Conservation (phyloP, 805 yeast species). For the Cyberlindnera suaveolens region DNA sequence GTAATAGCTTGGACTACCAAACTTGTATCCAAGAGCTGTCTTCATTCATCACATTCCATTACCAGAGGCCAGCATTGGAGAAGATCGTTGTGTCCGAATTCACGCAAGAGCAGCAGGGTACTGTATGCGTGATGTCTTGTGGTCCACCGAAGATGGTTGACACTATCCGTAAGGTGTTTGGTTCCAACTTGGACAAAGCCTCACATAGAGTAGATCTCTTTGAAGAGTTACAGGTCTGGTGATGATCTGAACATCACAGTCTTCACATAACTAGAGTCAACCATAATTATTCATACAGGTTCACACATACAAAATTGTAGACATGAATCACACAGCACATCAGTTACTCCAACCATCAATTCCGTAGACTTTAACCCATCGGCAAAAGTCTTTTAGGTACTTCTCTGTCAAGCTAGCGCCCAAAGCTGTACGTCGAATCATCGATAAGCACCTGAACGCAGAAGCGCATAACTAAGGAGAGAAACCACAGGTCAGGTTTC, state of each 20-base stretch:
- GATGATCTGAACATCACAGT: slow-evolving; percentile 14
- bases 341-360: too few species aligned
- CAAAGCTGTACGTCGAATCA: too few species aligned
- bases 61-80: slow-evolving; percentile 43
- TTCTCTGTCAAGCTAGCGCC: too few species aligned
- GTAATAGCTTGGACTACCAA: neutral
- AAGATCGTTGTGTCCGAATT: slow-evolving; percentile 32
- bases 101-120: slow-evolving; percentile 28
- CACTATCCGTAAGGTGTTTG: slow-evolving; percentile 40
- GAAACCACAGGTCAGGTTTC: too few species aligned
- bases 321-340: too few species aligned
- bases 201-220: slow-evolving; percentile 55
- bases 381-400: too few species aligned
- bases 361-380: too few species aligned
- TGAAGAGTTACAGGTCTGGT: slow-evolving; percentile 77
- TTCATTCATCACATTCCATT: slow-evolving; percentile 26
- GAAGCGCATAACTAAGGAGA: too few species aligned
- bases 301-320: too few species aligned
- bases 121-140: slow-evolving; percentile 52
- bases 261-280: too few species aligned
- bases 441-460: too few species aligned
- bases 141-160: slow-evolving; percentile 61
- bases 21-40: neutral
- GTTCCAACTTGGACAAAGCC: slow-evolving; percentile 32
- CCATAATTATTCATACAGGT: too few species aligned